phyloP scores from a whole-genome alignment of 1,284 basidiomycete genomes.

The Puccinia triticina region DNA sequence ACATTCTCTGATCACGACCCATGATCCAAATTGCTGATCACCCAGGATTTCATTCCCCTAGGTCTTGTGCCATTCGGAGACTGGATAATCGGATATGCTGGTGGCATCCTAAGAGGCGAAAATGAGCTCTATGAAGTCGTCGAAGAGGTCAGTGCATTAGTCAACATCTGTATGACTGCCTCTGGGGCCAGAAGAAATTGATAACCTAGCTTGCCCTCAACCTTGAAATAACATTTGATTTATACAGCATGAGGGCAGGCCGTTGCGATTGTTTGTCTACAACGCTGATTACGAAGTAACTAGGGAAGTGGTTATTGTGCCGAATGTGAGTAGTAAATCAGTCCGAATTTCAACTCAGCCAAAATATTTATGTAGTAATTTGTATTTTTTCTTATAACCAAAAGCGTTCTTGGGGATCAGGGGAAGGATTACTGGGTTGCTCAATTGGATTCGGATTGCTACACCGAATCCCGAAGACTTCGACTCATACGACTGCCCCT shows the following conservation, averaged over 20 bases:
- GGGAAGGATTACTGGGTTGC: slow-evolving; percentile 87
- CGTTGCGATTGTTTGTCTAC: slow-evolving; percentile 90
- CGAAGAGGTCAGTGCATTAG: slow-evolving; percentile 74
- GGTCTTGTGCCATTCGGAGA: slow-evolving; percentile 85
- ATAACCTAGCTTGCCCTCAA: slow-evolving; percentile 45
- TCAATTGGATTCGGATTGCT: slow-evolving; percentile 82
- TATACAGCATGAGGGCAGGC: slow-evolving; percentile 82
- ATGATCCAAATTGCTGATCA: background rate
- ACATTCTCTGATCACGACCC: background rate
- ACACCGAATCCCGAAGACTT: slow-evolving; percentile 75
- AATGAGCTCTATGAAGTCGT: slow-evolving; percentile 96
- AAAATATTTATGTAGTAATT: background rate
- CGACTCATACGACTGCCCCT: slow-evolving; percentile 36
- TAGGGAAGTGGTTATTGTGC: slow-evolving; percentile 85
- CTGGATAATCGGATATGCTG: slow-evolving; percentile 91
- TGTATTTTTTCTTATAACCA: background rate
- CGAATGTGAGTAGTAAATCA: slow-evolving; percentile 65
- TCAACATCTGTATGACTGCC: background rate
- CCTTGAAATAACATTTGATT: background rate
- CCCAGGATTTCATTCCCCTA: slow-evolving; percentile 51
- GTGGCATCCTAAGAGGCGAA: slow-evolving; percentile 86
- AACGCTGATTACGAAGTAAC: slow-evolving; percentile 85
- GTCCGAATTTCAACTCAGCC: background rate
- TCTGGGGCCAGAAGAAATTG: background rate
- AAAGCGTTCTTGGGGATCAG: slow-evolving; percentile 80